Conservation (phyloP, 139 green algal species). For the Tetratostichococcus sp. region DNA sequence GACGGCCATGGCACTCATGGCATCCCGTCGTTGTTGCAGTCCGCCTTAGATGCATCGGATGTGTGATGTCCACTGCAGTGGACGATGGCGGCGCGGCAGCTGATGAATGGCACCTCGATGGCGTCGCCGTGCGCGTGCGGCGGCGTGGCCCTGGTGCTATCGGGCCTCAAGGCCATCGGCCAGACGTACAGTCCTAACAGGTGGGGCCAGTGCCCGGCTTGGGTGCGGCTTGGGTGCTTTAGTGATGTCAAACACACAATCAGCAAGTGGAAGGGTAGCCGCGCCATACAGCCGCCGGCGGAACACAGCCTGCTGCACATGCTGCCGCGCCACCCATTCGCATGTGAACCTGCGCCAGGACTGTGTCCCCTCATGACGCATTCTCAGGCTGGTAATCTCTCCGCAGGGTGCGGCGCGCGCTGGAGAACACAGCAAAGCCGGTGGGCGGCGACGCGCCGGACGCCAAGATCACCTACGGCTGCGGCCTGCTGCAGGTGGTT, state of each 20-base stretch:
- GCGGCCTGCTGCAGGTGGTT: conserved; percentile 77
- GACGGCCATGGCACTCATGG: too few species aligned
- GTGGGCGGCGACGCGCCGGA: conserved; percentile 37
- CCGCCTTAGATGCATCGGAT: neutral
- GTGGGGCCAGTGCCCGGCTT: neutral
- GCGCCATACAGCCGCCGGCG: too few species aligned
- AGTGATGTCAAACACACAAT: too few species aligned
- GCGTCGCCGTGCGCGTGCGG: conserved; percentile 69
- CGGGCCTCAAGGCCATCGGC: conserved; percentile 48
- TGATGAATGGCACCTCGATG: conserved; percentile 92
- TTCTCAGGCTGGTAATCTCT: neutral
- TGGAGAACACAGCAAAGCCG: conserved; percentile 70
- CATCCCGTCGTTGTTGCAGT: too few species aligned
- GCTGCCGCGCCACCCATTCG: too few species aligned
- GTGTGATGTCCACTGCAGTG: neutral
- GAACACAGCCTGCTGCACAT: too few species aligned
- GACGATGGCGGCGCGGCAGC: conserved; percentile 39
- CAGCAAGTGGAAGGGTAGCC: too few species aligned
- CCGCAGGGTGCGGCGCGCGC: conserved; percentile 27
- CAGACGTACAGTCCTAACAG: conserved; percentile 30
- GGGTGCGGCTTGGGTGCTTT: too few species aligned
- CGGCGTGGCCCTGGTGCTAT: conserved; percentile 76
- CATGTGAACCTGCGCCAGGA: too few species aligned
- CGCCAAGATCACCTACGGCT: conserved; percentile 70
- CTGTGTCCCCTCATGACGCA: too few species aligned